Percentiles rank a stretch among this genome's conserved stretches.
phyloP scores from a whole-genome alignment of 116 monocot genomes.

The Iris pallida region DNA sequence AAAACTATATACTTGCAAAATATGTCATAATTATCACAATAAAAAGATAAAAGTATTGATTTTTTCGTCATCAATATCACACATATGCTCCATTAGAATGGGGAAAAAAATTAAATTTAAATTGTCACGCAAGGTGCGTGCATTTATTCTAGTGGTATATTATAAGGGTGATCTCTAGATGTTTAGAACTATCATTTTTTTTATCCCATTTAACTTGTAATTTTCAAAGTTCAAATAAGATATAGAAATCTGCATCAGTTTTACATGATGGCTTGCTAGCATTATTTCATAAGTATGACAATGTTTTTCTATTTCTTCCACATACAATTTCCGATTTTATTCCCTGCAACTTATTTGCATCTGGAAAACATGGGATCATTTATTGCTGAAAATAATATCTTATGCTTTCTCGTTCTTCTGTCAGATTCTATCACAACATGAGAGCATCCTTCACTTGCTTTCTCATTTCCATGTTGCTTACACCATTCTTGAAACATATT shows the following conservation, averaged over 20 bases:
- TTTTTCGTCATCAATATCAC: no score
- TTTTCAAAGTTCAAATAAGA: not conserved
- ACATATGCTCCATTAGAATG: no score
- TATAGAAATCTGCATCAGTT: not conserved
- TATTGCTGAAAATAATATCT: not conserved
- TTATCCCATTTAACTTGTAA: not conserved
- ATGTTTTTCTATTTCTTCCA: not conserved
- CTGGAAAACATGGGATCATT: not conserved
- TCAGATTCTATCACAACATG: not conserved
- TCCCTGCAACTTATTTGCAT: not conserved
- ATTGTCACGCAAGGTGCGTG: no score
- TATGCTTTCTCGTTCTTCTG: not conserved
- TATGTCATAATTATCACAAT: no score
- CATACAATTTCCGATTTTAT: not conserved
- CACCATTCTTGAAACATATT: not conserved
- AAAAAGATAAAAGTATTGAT: no score
- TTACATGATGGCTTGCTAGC: not conserved
- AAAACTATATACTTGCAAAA: no score
- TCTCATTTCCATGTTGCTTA: not conserved
- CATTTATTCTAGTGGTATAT: no score
- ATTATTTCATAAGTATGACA: not conserved
- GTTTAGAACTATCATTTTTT: no score
- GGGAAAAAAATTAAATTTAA: no score
- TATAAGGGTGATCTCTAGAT: no score
- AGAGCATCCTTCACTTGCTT: not conserved